These are phyloP conservation scores for Candida jianshihensis DNA, from an alignment of 805 yeast genomes.

Conservation along the genomic window DNA sequence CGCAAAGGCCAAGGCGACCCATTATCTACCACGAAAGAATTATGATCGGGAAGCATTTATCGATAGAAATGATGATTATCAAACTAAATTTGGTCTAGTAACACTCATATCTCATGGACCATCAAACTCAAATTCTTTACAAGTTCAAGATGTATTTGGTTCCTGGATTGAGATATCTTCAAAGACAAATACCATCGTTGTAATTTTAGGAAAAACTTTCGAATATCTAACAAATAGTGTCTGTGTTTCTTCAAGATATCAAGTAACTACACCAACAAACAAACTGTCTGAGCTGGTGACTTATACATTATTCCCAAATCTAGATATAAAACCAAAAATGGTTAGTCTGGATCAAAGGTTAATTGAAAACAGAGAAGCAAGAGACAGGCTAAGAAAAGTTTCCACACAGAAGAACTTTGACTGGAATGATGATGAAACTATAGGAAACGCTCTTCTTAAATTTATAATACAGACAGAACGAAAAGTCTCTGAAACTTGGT, in stretches of 20 bases:
- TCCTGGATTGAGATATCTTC: slow-evolving; percentile 34
- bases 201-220: slow-evolving; percentile 37
- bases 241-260: slow-evolving; percentile 38
- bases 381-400: slow-evolving; percentile 28
- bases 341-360: slow-evolving; percentile 27
- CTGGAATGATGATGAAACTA: slow-evolving; percentile 29
- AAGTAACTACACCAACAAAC: slow-evolving; percentile 23
- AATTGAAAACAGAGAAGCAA: slow-evolving; percentile 23
- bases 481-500: slow-evolving; percentile 36
- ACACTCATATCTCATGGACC: slow-evolving; percentile 33
- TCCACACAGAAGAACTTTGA: slow-evolving; percentile 33
- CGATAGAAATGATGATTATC: slow-evolving; percentile 34
- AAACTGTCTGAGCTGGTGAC: slow-evolving; percentile 32
- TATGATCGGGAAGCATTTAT: slow-evolving; percentile 1
- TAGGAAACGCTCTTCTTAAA: slow-evolving; percentile 34
- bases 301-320: slow-evolving; percentile 35
- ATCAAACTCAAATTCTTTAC: slow-evolving; percentile 22
- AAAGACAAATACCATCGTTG: slow-evolving; percentile 29
- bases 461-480: slow-evolving; percentile 37
- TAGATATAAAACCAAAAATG: slow-evolving; percentile 27
- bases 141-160: slow-evolving; percentile 38
- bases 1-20: slow-evolving; percentile 31
- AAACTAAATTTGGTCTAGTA: slow-evolving; percentile 33
- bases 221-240: slow-evolving; percentile 39
- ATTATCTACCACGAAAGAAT: slow-evolving; percentile 26